phyloP scores from a whole-genome alignment of 306 rosid species.

The Quercus ilex region DNA sequence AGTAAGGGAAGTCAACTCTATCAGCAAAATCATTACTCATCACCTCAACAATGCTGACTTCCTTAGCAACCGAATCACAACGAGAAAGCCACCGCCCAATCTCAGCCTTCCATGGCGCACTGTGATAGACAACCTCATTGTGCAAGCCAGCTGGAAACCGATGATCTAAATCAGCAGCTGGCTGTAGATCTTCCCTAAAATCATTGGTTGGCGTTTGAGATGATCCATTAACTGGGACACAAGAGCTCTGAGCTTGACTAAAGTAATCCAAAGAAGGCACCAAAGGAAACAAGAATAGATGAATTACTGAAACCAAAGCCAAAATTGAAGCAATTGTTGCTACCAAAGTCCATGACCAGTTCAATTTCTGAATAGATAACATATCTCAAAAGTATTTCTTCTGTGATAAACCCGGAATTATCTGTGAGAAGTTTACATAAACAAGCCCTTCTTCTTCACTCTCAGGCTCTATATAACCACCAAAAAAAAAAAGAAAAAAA shows the following conservation, averaged over 20 bases:
- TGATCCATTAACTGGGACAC: conserved; percentile 41
- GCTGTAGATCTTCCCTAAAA: conserved; percentile 25
- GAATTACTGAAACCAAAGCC: conserved; percentile 64
- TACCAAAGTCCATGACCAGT: conserved; percentile 65
- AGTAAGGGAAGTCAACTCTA: background rate
- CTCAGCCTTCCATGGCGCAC: conserved; percentile 90
- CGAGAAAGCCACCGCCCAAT: conserved; percentile 91
- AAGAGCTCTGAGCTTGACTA: conserved; percentile 50
- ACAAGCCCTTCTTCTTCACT: conserved; percentile 26
- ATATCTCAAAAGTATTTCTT: conserved; percentile 42
- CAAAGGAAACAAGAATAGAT: conserved; percentile 80
- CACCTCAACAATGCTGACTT: conserved; percentile 81
- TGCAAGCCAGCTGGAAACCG: conserved; percentile 66
- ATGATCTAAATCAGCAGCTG: conserved; percentile 36
- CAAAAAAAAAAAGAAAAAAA: conserved; percentile 34
- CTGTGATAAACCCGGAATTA: conserved; percentile 9
- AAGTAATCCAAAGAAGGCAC: conserved; percentile 65
- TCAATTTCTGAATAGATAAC: conserved; percentile 58
- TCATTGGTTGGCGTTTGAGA: conserved; percentile 25
- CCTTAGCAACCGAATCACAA: conserved; percentile 52
- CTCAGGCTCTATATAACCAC: conserved; percentile 29
- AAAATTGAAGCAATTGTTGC: conserved; percentile 60
- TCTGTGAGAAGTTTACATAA: conserved; percentile 12
- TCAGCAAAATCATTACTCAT: conserved; percentile 8
- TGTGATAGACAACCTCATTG: conserved; percentile 58